Evolutionary conservation across 1,284 basidiomycete genomes (phyloP).

Genomic region (Albatrellus sp.): DNA sequence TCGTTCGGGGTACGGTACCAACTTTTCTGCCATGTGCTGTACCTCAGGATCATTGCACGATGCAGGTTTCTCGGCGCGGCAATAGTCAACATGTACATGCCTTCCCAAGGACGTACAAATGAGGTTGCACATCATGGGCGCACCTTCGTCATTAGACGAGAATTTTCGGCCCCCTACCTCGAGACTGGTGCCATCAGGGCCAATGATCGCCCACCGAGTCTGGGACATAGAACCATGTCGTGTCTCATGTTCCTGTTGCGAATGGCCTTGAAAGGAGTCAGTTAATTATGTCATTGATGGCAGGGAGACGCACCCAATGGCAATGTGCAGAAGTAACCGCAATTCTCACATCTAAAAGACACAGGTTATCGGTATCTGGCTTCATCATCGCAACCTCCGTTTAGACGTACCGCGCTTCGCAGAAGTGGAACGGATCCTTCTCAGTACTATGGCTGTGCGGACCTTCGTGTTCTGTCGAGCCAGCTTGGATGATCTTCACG

Average conservation of each 20-base stretch:
- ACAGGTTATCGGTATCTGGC: not conserved
- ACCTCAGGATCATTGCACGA: conserved; percentile 29
- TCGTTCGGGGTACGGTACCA: conserved; percentile 31
- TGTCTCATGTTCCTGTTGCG: conserved; percentile 49
- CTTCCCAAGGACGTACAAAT: conserved; percentile 32
- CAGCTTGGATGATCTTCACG: conserved; percentile 27
- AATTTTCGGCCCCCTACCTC: conserved; percentile 47
- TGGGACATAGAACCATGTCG: conserved; percentile 51
- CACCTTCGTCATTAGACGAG: conserved; percentile 43
- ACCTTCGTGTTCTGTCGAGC: conserved; percentile 26
- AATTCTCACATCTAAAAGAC: conserved; percentile 34
- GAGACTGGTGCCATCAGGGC: conserved; percentile 29
- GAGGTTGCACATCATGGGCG: conserved; percentile 52
- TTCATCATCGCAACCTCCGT: not conserved
- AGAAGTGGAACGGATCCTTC: conserved; percentile 31
- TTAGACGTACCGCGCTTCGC: conserved; percentile 28
- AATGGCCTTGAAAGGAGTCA: conserved; percentile 30
- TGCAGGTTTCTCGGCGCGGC: conserved; percentile 25
- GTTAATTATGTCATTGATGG: not conserved
- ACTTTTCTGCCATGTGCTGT: conserved; percentile 30
- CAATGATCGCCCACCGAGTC: conserved; percentile 43
- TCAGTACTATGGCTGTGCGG: conserved; percentile 33
- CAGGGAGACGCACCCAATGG: conserved; percentile 29
- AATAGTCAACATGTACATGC: conserved; percentile 47
- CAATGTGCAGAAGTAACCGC: conserved; percentile 46